Conservation (phyloP, 2,329 filamentous ascomycete genomes). For the Microcera coccophila region DNA sequence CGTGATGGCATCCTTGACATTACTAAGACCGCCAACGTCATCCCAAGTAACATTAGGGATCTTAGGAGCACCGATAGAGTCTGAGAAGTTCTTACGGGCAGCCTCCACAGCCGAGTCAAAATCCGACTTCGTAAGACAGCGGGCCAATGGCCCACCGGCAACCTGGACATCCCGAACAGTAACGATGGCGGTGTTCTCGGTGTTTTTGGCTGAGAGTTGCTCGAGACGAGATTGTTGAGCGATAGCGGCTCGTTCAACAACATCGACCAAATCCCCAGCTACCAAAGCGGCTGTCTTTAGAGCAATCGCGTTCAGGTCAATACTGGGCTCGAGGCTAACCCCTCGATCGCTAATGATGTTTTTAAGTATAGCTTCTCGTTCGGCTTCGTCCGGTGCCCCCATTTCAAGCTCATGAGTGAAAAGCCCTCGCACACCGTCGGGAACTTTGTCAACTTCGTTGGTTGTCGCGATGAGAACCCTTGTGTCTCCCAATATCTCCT, state of each 20-base stretch:
- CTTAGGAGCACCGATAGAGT: slow-evolving; percentile 94
- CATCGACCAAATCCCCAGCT: slow-evolving; percentile 88
- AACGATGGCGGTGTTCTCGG: slow-evolving; percentile 40
- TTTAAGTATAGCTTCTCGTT: slow-evolving; percentile 81
- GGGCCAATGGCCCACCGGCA: slow-evolving; percentile 75
- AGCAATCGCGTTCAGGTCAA: slow-evolving; percentile 80
- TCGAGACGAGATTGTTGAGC: slow-evolving; percentile 74
- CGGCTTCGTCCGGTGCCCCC: slow-evolving; percentile 84
- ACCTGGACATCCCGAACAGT: slow-evolving; percentile 81
- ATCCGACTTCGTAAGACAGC: slow-evolving; percentile 75
- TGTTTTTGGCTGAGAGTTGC: slow-evolving; percentile 54
- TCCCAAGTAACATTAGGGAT: slow-evolving; percentile 97
- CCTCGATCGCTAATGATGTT: slow-evolving; percentile 73
- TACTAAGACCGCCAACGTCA: slow-evolving; percentile 86
- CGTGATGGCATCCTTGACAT: slow-evolving; percentile 95
- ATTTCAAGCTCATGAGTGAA: slow-evolving; percentile 97
- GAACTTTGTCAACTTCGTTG: slow-evolving; percentile 90
- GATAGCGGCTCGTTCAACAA: slow-evolving; percentile 82
- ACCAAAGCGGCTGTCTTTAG: slow-evolving; percentile 95
- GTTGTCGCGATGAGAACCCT: slow-evolving; percentile 90
- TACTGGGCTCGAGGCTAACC: slow-evolving; percentile 73
- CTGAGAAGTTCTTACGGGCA: slow-evolving; percentile 95
- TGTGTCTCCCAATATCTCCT: slow-evolving; percentile 74
- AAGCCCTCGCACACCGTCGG: slow-evolving; percentile 80
- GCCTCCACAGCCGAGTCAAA: slow-evolving; percentile 93